phyloP scores from a whole-genome alignment of 129 eudicot species.

The Escallonia herrerae region DNA sequence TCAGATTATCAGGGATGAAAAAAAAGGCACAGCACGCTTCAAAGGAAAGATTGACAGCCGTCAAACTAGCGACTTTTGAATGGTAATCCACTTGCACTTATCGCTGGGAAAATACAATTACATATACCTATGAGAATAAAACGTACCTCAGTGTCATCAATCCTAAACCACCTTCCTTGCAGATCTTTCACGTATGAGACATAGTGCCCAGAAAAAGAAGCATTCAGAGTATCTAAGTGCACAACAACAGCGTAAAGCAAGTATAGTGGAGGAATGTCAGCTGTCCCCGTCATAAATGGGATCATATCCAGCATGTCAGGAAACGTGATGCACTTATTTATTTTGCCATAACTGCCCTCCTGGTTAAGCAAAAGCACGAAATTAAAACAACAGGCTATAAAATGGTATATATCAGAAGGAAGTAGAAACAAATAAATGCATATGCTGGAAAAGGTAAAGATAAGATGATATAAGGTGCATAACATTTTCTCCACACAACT shows the following conservation, averaged over 20 bases:
- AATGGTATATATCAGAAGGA: background rate
- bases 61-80: no score
- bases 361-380: conserved; percentile 20
- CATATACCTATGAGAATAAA: background rate
- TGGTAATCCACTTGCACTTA: no score
- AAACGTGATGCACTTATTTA: conserved; percentile 69
- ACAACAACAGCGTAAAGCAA: conserved; percentile 90
- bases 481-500: no score
- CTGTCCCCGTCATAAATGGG: conserved; percentile 87
- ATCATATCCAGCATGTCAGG: conserved; percentile 88
- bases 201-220: conserved; percentile 95
- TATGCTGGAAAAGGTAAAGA: no score
- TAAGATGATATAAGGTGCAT: no score
- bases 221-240: conserved; percentile 79
- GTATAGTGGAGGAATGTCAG: conserved; percentile 84
- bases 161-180: conserved; percentile 79
- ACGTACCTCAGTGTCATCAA: conserved; percentile 79
- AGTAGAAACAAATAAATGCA: background rate
- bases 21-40: no score
- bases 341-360: conserved; percentile 93
- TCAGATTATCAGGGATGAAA: no score
- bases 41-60: no score
- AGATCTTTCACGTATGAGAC: conserved; percentile 82
- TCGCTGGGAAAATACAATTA: no score
- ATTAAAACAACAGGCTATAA: background rate